A percentile compares a stretch with the other conserved stretches of the same genome.
phyloP scores from a whole-genome alignment of 495 filamentous ascomycete species.

The Choiromyces venosus region DNA sequence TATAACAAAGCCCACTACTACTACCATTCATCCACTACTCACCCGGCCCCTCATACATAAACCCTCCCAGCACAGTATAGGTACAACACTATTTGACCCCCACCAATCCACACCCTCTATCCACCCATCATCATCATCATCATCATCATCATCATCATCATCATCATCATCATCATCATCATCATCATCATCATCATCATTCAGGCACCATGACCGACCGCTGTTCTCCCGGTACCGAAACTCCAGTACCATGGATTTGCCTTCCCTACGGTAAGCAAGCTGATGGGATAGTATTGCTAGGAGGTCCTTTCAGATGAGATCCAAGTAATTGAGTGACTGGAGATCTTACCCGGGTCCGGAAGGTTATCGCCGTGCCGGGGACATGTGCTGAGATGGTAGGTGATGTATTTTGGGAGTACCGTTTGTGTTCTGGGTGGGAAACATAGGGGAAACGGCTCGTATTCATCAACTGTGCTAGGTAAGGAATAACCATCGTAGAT shows the following conservation, averaged over 20 bases:
- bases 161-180: no score
- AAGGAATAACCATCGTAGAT: background rate
- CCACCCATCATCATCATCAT: no score
- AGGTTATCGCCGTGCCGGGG: background rate
- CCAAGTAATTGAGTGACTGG: slow-evolving; percentile 2
- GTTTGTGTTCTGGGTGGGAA: background rate
- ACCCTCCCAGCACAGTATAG: no score
- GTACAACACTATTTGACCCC: background rate
- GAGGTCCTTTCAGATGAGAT: background rate
- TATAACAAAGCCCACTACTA: background rate
- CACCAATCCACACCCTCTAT: background rate
- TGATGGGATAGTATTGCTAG: background rate
- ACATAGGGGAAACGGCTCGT: background rate
- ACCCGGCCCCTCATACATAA: background rate
- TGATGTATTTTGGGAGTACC: background rate
- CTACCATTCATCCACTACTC: background rate
- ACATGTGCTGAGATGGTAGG: background rate
- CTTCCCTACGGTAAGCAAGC: background rate
- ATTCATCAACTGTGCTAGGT: background rate
- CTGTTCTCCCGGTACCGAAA: background rate
- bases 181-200: no score
- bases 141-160: no score
- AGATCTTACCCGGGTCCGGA: background rate
- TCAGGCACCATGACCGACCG: background rate
- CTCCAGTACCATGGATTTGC: background rate